Evolutionary conservation across 116 monocot species (phyloP).

Genomic region (Phalaenopsis hybrid): DNA sequence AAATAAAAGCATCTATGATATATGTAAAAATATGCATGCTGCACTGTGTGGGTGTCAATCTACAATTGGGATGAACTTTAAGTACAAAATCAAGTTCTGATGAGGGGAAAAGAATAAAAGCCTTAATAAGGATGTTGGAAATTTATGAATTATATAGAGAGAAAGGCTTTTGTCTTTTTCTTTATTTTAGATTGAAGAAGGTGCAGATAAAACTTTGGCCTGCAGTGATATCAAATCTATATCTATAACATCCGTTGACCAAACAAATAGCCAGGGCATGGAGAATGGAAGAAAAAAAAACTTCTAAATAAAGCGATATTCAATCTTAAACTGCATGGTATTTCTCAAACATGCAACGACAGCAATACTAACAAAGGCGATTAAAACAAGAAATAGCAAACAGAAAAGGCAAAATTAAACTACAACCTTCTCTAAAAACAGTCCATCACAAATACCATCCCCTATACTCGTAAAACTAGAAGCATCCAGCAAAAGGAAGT

Average conservation of each 20-base stretch:
- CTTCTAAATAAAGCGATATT: not conserved
- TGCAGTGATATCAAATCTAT: not conserved
- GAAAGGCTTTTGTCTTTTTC: not conserved
- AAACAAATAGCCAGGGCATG: not conserved
- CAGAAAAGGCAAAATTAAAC: not conserved
- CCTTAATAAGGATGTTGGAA: too few relatives aligned
- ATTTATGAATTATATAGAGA: too few relatives aligned
- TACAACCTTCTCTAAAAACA: not conserved
- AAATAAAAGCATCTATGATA: too few relatives aligned
- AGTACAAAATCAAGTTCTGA: too few relatives aligned
- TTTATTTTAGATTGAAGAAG: not conserved
- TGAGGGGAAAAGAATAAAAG: too few relatives aligned
- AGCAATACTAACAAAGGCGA: not conserved
- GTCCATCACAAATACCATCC: not conserved
- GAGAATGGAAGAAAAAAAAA: not conserved
- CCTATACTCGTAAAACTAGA: not conserved
- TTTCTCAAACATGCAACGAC: not conserved
- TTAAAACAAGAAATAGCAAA: slow-evolving; percentile 9
- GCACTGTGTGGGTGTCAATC: too few relatives aligned
- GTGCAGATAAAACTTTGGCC: not conserved
- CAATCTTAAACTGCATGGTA: not conserved
- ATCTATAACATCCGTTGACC: not conserved
- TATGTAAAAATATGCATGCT: too few relatives aligned
- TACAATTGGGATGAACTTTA: too few relatives aligned
- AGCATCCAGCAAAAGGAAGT: not conserved